Conservation (phyloP, 768 basidiomycete species). For the Neoboletus brunneissimus region DNA sequence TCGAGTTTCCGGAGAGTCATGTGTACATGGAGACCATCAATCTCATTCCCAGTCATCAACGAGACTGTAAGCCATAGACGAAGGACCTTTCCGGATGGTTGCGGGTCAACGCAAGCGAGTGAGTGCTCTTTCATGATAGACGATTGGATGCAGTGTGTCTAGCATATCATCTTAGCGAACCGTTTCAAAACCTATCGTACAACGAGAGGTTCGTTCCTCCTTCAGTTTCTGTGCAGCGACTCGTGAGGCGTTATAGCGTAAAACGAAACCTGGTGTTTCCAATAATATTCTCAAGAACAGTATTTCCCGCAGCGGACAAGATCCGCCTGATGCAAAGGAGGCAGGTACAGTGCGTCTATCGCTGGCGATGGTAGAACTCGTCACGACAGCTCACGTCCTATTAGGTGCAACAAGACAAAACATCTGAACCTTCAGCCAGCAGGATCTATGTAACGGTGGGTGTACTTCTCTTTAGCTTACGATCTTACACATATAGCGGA, state of each 20-base stretch:
- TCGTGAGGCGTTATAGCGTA: not conserved
- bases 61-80: not conserved
- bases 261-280: not conserved
- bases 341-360: not conserved
- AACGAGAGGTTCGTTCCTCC: not conserved
- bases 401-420: not conserved
- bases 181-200: not conserved
- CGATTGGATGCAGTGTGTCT: not conserved
- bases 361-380: not conserved
- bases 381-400: not conserved
- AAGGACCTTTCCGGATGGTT: not conserved
- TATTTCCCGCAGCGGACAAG: not conserved
- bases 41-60: not conserved
- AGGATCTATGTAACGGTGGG: not conserved
- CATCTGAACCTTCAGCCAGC: not conserved
- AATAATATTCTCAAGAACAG: not conserved
- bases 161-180: not conserved
- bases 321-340: too few relatives aligned
- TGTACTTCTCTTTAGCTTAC: not conserved
- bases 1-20: not conserved
- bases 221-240: not conserved
- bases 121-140: not conserved
- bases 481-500: not conserved
- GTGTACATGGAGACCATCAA: too few relatives aligned
- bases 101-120: not conserved